Conservation (phyloP, 257 asterid species). For the Henckelia pumila region DNA sequence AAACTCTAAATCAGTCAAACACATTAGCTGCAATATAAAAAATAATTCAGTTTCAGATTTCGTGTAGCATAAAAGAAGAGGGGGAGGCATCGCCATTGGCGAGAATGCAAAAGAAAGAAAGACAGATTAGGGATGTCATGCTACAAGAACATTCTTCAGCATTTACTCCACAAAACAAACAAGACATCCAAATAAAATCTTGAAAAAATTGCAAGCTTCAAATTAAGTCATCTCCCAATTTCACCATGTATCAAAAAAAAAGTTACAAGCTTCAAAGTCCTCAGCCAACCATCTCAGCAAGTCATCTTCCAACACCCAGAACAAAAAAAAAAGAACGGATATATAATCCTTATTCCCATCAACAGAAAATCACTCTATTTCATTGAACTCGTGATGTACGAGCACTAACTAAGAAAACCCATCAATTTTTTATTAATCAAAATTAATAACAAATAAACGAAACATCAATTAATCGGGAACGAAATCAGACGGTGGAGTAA, state of each 20-base stretch:
- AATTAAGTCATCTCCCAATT: too few species aligned
- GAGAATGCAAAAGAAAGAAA: neutral
- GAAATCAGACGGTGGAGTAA: slow-evolving; percentile 9
- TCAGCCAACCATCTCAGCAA: too few species aligned
- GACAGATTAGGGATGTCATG: neutral
- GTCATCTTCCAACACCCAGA: too few species aligned
- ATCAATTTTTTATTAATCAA: neutral
- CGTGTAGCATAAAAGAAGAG: slow-evolving; percentile 15
- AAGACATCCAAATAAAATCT: neutral
- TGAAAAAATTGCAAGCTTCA: too few species aligned
- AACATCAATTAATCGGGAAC: slow-evolving; percentile 3
- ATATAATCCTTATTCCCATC: neutral
- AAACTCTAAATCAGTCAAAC: slow-evolving; percentile 83
- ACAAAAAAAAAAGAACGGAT: too few species aligned
- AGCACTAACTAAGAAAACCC: neutral
- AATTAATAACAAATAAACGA: slow-evolving; percentile 11
- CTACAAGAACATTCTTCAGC: neutral
- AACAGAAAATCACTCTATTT: slow-evolving; percentile 1
- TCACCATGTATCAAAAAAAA: slow-evolving; percentile 1
- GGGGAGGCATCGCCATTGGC: slow-evolving; percentile 1
- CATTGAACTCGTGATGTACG: slow-evolving; percentile 17
- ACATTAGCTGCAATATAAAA: slow-evolving; percentile 62
- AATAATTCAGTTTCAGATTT: slow-evolving; percentile 24
- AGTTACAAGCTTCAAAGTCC: neutral
- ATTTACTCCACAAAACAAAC: slow-evolving; percentile 4